Evolutionary conservation across 805 yeast species (phyloP), one percentile per base, ranked within the genome.

Genomic region (Pichia occidentalis): DNA sequence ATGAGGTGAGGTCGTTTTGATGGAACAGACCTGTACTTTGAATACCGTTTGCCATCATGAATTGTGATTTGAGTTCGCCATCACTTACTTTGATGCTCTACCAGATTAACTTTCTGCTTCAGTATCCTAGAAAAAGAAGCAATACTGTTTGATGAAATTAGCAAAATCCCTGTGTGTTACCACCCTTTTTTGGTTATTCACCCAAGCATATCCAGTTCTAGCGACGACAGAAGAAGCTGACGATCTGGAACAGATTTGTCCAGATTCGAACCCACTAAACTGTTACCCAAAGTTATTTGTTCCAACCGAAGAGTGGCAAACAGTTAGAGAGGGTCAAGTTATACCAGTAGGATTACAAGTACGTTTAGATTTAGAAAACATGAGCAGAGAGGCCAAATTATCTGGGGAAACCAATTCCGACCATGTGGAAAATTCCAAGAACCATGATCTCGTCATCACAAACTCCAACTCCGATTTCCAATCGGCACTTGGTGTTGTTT

Each of bases 311-410:
- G 74, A 81, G 46, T 88, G 95, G 95, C 76, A 78, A 60, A 53
- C 53, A 2, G 72, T 88, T 5, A 67, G 61, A 47, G 79, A 73
- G 33, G 86, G 79, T n/a, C 95, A 85, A 51, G 68, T 71, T 7
- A 68, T 88, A 4, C 95, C 96, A 1, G 73, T 73, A 6, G 97
- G 97, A 0, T 59, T 84, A 24, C 88, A 84, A 56, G 75, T 87
- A 10, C 67, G 85, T 46, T 50, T 88, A 48, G 80, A 85, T 54
- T 60, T 87, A 40, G 85, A 80, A n/a, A 77, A 87, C 0, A 79
- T 81, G 14, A 57, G 61, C 20, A 75, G 71, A 49, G 83, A 80
- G 56, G 96, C 95, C 1, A 82, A 76, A 47, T 43, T 80, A 5
- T n/a, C 19, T 27, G 14, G n/a, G 12, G 29, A 18, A 7, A 21